phyloP scores from a whole-genome alignment of 148 eudicot genomes.

The Rhododendron williamsianum region DNA sequence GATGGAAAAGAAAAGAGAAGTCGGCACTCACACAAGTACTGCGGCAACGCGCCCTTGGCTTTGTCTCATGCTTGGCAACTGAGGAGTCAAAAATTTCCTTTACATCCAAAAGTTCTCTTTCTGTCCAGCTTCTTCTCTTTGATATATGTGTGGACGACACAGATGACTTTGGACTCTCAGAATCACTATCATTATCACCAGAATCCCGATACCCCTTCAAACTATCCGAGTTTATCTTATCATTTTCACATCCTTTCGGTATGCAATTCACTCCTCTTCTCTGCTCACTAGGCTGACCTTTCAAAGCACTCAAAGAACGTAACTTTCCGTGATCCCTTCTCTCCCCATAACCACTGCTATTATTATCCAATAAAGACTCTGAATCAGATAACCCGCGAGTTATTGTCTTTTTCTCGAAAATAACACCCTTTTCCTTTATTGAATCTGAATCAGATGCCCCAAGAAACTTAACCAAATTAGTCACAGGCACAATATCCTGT shows the following conservation, averaged over 20 bases:
- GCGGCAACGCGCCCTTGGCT: slow-evolving; percentile 17
- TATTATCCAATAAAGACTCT: neutral
- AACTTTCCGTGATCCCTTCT: neutral
- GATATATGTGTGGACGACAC: slow-evolving; percentile 17
- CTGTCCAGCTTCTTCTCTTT: slow-evolving; percentile 49
- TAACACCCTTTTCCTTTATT: slow-evolving; percentile 36
- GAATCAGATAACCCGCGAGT: slow-evolving; percentile 19
- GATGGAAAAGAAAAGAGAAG: neutral
- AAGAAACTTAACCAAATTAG: slow-evolving; percentile 25
- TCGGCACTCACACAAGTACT: slow-evolving; percentile 36
- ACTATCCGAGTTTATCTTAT: neutral
- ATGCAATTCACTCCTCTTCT: neutral
- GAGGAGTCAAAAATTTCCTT: slow-evolving; percentile 43
- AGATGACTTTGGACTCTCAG: slow-evolving; percentile 28
- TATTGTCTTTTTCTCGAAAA: slow-evolving; percentile 29
- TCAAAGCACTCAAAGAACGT: slow-evolving; percentile 24
- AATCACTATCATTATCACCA: slow-evolving; percentile 36
- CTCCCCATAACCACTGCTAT: neutral
- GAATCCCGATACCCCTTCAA: slow-evolving; percentile 5
- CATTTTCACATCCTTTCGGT: neutral
- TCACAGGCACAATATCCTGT: slow-evolving; percentile 29
- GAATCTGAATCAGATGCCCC: slow-evolving; percentile 17
- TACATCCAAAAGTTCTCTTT: slow-evolving; percentile 30
- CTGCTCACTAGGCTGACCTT: slow-evolving; percentile 13
- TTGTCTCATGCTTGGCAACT: slow-evolving; percentile 19